phyloP scores from a whole-genome alignment of 78 protist genomes.

The Dictyostelium capitatum region DNA sequence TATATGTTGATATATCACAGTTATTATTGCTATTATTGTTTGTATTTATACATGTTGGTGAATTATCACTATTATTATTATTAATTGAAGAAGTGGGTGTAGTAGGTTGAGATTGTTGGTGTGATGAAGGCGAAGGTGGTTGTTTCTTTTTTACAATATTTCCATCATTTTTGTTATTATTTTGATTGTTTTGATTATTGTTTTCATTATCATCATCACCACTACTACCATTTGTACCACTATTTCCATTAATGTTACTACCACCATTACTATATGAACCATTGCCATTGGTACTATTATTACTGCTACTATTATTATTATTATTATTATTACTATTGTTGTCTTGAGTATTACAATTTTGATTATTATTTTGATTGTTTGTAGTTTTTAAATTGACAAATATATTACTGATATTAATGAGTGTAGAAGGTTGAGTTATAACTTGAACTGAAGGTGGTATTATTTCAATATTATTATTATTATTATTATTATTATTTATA shows the following conservation, averaged over 20 bases:
- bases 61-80: too few relatives aligned
- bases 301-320: background rate
- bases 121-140: background rate
- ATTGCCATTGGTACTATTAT: background rate
- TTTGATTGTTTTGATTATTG: slow-evolving; percentile 11
- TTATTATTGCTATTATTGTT: background rate
- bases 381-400: background rate
- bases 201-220: slow-evolving; percentile 22
- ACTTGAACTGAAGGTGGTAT: background rate
- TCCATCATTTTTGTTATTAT: background rate
- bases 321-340: background rate
- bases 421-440: background rate
- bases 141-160: background rate
- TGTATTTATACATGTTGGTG: too few relatives aligned
- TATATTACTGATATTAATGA: background rate
- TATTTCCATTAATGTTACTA: background rate
- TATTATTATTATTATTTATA: slow-evolving; percentile 1
- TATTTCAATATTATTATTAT: background rate
- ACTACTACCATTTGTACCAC: background rate
- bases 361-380: background rate
- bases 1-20: slow-evolving; percentile 8
- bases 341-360: background rate
- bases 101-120: background rate
- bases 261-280: background rate
- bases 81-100: background rate